Evolutionary conservation across 768 basidiomycete species (phyloP), one percentile per base, ranked within the genome.

Genomic region (Macrolepiota dolichaula): DNA sequence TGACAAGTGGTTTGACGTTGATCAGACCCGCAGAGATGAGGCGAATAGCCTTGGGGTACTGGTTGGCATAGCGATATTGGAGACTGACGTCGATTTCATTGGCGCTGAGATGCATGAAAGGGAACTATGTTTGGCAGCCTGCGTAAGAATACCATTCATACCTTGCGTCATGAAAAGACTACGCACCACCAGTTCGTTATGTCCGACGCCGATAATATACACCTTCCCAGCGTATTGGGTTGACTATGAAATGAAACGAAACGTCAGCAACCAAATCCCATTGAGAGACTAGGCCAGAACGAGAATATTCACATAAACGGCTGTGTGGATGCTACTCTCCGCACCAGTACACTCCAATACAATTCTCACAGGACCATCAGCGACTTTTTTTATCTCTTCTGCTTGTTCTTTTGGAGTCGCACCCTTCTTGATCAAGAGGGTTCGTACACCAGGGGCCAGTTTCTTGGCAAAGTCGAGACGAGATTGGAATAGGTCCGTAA

Each of bases 11-110:
- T 64, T 87, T 86, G 61, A 93, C 74, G 65, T 91, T 78, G 55
- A 88, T 82, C 22, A 95, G 73, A 29, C 85, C 83, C 22, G 87
- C 85, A 42, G 88, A 86, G n/a, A 96, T 81, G 9, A 95, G 85
- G 3, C 87, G 82, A 61, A 96, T 84, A 2, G 94, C 94, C 67
- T 89, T 91, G 10, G 92, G 92, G 73, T 94, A 96, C 70, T 87
- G 85, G 66, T 85, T 87, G 25, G 84, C 82, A 63, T 88, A 88
- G 25, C 87, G 84, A 68, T 86, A 88, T 71, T 85, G 86, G 73
- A 88, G 86, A 62, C 79, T 79, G 58, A 88, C 77, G 63, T 88
- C 87, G 52, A 88, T 85, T 69, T 88, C 87, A 61, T 87, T 87
- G 32, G 84, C 85, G 63, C 84, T 85, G 40, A 88, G 77, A 65